A percentile compares a stretch with the other conserved stretches of the same genome.
phyloP scores from a whole-genome alignment of 768 basidiomycete species.

The Chiua virens region DNA sequence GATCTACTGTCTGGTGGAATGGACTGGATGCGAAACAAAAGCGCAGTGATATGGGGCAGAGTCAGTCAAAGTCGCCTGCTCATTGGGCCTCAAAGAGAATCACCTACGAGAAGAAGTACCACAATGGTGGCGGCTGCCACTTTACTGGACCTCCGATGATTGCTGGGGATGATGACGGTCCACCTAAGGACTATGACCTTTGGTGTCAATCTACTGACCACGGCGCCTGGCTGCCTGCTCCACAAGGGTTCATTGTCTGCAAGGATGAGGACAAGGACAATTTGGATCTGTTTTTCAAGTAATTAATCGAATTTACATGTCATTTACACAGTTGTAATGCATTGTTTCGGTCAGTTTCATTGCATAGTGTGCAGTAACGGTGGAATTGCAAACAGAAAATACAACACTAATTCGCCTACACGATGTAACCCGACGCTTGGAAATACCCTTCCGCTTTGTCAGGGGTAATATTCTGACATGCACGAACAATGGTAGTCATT shows the following conservation, averaged over 20 bases:
- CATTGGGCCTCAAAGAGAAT: not conserved
- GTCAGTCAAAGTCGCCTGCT: too few species aligned
- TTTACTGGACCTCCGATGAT: slow-evolving; percentile 1
- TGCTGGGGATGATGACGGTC: not conserved
- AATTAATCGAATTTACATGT: too few species aligned
- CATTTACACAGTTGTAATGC: too few species aligned
- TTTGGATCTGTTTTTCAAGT: too few species aligned
- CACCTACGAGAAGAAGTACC: not conserved
- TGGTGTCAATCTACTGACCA: not conserved
- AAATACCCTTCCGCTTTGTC: slow-evolving; percentile 9
- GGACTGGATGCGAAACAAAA: not conserved
- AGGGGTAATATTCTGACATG: slow-evolving; percentile 1
- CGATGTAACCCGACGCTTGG: not conserved
- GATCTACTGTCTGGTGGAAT: too few species aligned
- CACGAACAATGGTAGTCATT: not conserved
- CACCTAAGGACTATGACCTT: not conserved
- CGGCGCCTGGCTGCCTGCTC: not conserved
- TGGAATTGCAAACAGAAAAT: too few species aligned
- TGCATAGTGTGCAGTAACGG: too few species aligned
- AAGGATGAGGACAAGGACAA: not conserved
- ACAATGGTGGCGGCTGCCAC: not conserved
- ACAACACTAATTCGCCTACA: too few species aligned
- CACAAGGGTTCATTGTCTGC: not conserved
- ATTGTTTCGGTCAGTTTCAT: too few species aligned
- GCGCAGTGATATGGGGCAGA: not conserved